phyloP scores from a whole-genome alignment of 768 basidiomycete genomes.

The Nidularia pulvinata region DNA sequence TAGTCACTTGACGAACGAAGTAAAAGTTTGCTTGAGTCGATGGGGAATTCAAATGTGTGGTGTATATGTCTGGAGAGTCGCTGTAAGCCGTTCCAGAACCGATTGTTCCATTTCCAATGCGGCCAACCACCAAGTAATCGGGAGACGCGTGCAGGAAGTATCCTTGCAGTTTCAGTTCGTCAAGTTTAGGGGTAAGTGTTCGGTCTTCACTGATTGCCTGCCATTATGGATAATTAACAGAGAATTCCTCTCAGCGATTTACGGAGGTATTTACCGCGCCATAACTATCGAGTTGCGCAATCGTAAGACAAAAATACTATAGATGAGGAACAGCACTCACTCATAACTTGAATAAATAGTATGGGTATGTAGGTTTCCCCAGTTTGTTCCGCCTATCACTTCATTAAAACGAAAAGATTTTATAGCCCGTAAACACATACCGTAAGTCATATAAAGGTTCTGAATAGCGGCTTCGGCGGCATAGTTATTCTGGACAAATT shows the following conservation, averaged over 20 bases:
- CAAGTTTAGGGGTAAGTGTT: slow-evolving; percentile 51
- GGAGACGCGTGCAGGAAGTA: slow-evolving; percentile 68
- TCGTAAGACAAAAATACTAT: not conserved
- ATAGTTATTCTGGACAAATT: slow-evolving; percentile 25
- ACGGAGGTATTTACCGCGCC: slow-evolving; percentile 10
- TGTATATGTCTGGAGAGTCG: slow-evolving; percentile 39
- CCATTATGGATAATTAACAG: not conserved
- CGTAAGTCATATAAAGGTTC: slow-evolving; percentile 35
- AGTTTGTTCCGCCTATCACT: slow-evolving; percentile 28
- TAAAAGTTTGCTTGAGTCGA: slow-evolving; percentile 55
- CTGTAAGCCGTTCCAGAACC: slow-evolving; percentile 32
- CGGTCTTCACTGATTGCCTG: slow-evolving; percentile 57
- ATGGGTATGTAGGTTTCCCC: slow-evolving; percentile 33
- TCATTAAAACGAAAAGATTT: not conserved
- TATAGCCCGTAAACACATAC: slow-evolving; percentile 8
- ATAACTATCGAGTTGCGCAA: slow-evolving; percentile 11
- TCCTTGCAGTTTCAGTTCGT: slow-evolving; percentile 64
- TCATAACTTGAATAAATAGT: slow-evolving; percentile 37
- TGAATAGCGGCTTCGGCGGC: slow-evolving; percentile 27
- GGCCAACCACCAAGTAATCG: slow-evolving; percentile 63
- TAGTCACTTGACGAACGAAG: slow-evolving; percentile 49
- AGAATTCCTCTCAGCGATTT: too few species aligned
- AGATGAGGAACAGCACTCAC: slow-evolving; percentile 11
- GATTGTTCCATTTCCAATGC: slow-evolving; percentile 52
- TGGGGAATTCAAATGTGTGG: slow-evolving; percentile 54